Evolutionary conservation across 2,329 filamentous ascomycete genomes (phyloP).

Genomic region (Aspergillus japonicus): DNA sequence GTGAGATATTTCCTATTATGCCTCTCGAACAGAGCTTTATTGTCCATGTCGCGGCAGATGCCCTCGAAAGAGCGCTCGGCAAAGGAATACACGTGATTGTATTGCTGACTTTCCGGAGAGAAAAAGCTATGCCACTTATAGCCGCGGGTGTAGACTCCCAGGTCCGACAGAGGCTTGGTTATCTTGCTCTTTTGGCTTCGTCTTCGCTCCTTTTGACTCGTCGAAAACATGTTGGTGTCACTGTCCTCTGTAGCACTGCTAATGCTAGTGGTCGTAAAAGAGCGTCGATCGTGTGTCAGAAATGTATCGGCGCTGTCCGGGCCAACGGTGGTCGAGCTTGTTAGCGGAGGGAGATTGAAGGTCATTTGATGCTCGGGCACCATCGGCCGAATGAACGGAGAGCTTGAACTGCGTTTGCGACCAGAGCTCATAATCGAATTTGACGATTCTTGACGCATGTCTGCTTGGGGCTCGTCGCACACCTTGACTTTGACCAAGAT

Average conservation of each 20-base stretch:
- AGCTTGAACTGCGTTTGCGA: slow-evolving; percentile 71
- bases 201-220: slow-evolving; percentile 58
- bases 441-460: slow-evolving; percentile 44
- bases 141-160: slow-evolving; percentile 75
- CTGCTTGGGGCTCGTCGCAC: slow-evolving; percentile 56
- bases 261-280: slow-evolving; percentile 54
- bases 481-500: slow-evolving; percentile 96
- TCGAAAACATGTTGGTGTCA: slow-evolving; percentile 54
- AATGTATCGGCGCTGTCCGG: slow-evolving; percentile 46
- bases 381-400: slow-evolving; percentile 67
- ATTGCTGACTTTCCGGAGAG: slow-evolving; percentile 73
- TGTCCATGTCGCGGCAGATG: slow-evolving; percentile 71
- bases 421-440: slow-evolving; percentile 37
- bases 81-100: slow-evolving; percentile 95
- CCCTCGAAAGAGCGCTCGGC: slow-evolving; percentile 84
- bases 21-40: slow-evolving; percentile 74
- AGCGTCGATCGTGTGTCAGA: slow-evolving; percentile 53
- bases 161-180: slow-evolving; percentile 73
- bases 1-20: slow-evolving; percentile 93
- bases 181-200: slow-evolving; percentile 77
- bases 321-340: slow-evolving; percentile 55
- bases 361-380: slow-evolving; percentile 58
- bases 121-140: slow-evolving; percentile 85
- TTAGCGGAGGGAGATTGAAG: slow-evolving; percentile 48
- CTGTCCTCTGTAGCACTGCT: slow-evolving; percentile 73